Evolutionary conservation across 768 basidiomycete genomes (phyloP).

Genomic region (Boletus pseudopeckii): DNA sequence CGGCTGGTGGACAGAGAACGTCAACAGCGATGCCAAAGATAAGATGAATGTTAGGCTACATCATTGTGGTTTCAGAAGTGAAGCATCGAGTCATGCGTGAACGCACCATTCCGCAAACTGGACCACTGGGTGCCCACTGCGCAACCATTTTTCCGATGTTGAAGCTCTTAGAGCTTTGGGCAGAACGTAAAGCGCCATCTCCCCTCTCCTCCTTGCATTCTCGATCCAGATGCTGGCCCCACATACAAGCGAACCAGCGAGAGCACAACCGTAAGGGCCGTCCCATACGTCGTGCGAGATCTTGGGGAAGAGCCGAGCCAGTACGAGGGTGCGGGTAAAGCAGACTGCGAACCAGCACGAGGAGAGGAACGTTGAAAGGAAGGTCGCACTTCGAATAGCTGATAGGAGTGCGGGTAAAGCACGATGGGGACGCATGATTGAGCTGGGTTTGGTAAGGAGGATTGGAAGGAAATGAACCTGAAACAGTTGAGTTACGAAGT

Average conservation of each 20-base stretch:
- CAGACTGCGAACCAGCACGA: slow-evolving; percentile 72
- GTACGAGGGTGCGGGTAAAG: slow-evolving; percentile 58
- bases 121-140: slow-evolving; percentile 39
- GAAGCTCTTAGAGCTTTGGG: slow-evolving; percentile 65
- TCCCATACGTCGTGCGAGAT: slow-evolving; percentile 81
- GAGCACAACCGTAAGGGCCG: slow-evolving; percentile 64
- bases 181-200: slow-evolving; percentile 78
- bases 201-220: slow-evolving; percentile 64
- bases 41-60: slow-evolving; percentile 55
- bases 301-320: slow-evolving; percentile 60
- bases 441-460: slow-evolving; percentile 54
- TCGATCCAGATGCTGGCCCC: slow-evolving; percentile 80
- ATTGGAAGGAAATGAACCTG: slow-evolving; percentile 72
- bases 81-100: neutral
- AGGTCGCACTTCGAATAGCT: slow-evolving; percentile 62
- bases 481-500: neutral
- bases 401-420: slow-evolving; percentile 43
- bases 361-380: slow-evolving; percentile 69
- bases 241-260: slow-evolving; percentile 66
- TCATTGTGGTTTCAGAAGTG: slow-evolving; percentile 9
- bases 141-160: slow-evolving; percentile 54
- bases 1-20: slow-evolving; percentile 58
- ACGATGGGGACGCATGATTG: slow-evolving; percentile 44
- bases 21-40: slow-evolving; percentile 64
- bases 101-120: slow-evolving; percentile 54